Percentiles rank a stretch among this genome's conserved stretches.
Conservation (phyloP, 116 monocot species). For the Papilionanthe hybrid region DNA sequence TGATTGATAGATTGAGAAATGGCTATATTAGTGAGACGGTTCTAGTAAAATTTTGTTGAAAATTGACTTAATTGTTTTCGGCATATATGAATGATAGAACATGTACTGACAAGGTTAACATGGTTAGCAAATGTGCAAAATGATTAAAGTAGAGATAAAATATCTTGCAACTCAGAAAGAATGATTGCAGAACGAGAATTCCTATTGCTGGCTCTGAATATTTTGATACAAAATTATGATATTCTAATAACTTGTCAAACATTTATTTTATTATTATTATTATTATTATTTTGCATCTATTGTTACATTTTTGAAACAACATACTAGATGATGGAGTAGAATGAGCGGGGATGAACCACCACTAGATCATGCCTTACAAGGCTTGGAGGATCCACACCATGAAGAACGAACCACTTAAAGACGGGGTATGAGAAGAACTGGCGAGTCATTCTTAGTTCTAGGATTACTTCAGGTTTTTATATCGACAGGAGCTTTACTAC, state of each 20-base stretch:
- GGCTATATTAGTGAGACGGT: background rate
- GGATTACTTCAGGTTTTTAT: too few relatives aligned
- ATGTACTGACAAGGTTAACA: background rate
- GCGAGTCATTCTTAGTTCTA: too few relatives aligned
- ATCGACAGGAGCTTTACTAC: too few relatives aligned
- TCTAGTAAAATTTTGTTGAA: background rate
- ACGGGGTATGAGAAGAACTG: too few relatives aligned
- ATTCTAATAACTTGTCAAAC: background rate
- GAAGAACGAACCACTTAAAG: too few relatives aligned
- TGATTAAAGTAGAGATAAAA: background rate
- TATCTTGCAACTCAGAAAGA: background rate
- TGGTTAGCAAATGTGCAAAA: background rate
- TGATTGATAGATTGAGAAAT: background rate
- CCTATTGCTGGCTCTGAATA: background rate
- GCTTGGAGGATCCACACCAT: too few relatives aligned
- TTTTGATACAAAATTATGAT: background rate
- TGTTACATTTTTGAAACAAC: background rate
- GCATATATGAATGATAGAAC: background rate
- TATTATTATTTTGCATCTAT: background rate
- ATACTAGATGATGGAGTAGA: background rate
- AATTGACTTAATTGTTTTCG: background rate
- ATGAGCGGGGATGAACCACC: too few relatives aligned
- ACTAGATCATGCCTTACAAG: too few relatives aligned
- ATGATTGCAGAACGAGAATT: background rate
- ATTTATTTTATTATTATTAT: too few relatives aligned